Conservation (phyloP, 192 early-diverging fungal genomes). For the Coemansia guatemalensis region DNA sequence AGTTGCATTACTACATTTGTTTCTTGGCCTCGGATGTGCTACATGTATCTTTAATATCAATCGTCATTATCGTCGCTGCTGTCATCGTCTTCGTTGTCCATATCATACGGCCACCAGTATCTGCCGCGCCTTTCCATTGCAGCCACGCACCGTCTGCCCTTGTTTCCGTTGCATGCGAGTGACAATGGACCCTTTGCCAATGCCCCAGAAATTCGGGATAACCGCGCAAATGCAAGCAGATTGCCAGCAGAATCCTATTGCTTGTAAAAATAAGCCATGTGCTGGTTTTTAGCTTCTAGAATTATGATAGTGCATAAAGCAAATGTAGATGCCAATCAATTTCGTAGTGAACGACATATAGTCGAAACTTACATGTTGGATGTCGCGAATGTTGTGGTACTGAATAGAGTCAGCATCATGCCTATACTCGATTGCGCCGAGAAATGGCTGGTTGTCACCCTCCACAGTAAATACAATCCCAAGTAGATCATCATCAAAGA, state of each 20-base stretch:
- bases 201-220: slow-evolving; percentile 17
- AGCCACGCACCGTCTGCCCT: slow-evolving; percentile 40
- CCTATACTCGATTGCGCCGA: slow-evolving; percentile 32
- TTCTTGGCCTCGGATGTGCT: no score
- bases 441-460: slow-evolving; percentile 21
- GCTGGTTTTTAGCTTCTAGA: neutral
- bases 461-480: slow-evolving; percentile 33
- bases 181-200: slow-evolving; percentile 11
- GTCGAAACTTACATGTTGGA: slow-evolving; percentile 5
- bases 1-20: slow-evolving; percentile 1
- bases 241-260: neutral
- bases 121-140: slow-evolving; percentile 35
- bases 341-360: neutral
- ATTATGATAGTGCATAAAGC: neutral
- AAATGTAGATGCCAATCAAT: neutral
- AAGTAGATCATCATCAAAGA: slow-evolving; percentile 34
- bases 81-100: slow-evolving; percentile 40
- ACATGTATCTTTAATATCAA: no score
- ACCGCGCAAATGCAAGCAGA: slow-evolving; percentile 19
- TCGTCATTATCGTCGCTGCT: no score
- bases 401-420: neutral
- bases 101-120: slow-evolving; percentile 49
- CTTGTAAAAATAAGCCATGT: neutral
- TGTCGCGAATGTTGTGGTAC: neutral
- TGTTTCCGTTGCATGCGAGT: slow-evolving; percentile 27